Evolutionary conservation across 306 rosid genomes (phyloP).

Genomic region (Citrullus mucosospermus): DNA sequence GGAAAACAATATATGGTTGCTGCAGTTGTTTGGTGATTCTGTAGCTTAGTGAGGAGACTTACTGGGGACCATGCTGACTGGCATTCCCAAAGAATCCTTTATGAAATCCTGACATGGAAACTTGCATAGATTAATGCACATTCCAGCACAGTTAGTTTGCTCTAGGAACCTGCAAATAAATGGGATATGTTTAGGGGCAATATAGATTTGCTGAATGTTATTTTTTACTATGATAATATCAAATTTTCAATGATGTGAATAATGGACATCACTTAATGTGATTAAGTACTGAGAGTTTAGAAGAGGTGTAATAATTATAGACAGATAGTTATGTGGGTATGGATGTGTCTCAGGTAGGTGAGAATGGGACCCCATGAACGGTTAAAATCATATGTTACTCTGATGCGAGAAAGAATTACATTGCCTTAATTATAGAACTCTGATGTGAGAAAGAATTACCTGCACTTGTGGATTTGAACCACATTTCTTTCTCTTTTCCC

Average conservation of each 20-base stretch:
- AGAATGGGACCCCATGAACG: constrained; percentile 16
- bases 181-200: background rate
- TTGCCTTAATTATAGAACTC: background rate
- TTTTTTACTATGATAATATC: background rate
- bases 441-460: constrained; percentile 30
- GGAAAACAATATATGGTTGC: background rate
- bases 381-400: too few species aligned
- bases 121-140: constrained; percentile 85
- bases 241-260: background rate
- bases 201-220: background rate
- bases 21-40: background rate
- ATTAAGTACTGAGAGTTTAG: background rate
- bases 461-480: constrained; percentile 72
- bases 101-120: constrained; percentile 69
- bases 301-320: background rate
- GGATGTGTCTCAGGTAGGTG: constrained; percentile 34
- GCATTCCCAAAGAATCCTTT: constrained; percentile 62
- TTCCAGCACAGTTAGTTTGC: constrained; percentile 68
- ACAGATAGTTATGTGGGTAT: background rate
- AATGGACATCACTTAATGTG: background rate
- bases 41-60: constrained; percentile 22
- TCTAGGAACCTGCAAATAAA: constrained; percentile 58
- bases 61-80: constrained; percentile 90
- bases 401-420: too few species aligned
- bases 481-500: constrained; percentile 69